Evolutionary conservation across 75 land plant species (phyloP), one percentile per base, ranked within the genome.

Genomic region (Larix kaempferi): DNA sequence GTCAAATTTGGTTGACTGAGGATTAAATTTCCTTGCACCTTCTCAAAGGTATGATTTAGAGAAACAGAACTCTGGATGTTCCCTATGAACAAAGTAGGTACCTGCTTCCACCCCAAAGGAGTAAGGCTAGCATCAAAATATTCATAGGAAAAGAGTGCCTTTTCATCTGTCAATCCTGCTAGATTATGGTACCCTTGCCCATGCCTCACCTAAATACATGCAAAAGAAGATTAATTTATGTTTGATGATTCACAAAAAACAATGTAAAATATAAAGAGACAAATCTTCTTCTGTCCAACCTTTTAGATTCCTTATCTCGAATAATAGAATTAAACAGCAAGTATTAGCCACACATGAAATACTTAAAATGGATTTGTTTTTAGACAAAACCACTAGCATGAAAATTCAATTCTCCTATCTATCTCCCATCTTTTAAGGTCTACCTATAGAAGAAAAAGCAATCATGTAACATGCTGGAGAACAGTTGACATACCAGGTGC

Each of bases 141-240:
- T 52, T 90, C 91, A 13, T 82, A 79, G 55, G 89, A 88, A 78
- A 86, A 22, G 77, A 84, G 88, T 17, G 90, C 91, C 56, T 81
- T 77, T 37, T 81, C 64, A 74, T 94, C 86, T 61, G 84, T 77
- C 55, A 92, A 91, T 62, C 93, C 95, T 25, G 81, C 94, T 52
- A 94, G 93, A 83, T 96, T 96, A 83, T 96, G 99, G 79, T 87
- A 81, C 7, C 99, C 99, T 79, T 96, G 98, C 23, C 90, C 99
- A 84, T 96, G 99, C 76, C 99, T 90, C 57, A 95, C 95, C 95
- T 81, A 76, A 33, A 80, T 54, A 55, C 22, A 74, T 74, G 2
- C 14, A 14, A 55, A 55, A 60, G n/a, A 17, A 73, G n/a, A 52
- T 54, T 23, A 69, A 22, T 41, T 69, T 41, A 23, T n/a, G 39